A percentile compares a stretch with the other conserved stretches of the same genome.
These are phyloP conservation scores for Tremella mesenterica DNA, from an alignment of 768 basidiomycete species.

Conservation along the genomic window DNA sequence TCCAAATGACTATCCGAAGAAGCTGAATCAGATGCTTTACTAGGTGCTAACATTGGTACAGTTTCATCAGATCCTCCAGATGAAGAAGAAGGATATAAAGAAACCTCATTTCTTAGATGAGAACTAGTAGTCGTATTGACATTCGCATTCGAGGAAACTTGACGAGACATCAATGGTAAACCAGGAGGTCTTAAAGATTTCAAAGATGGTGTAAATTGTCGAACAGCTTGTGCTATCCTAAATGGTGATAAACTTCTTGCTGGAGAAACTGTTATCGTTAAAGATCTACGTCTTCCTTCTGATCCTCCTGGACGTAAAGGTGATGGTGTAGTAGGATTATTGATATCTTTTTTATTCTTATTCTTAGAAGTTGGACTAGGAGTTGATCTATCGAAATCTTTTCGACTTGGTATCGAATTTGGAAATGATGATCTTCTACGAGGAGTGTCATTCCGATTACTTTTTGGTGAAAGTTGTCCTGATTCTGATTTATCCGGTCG, in stretches of 20 bases:
- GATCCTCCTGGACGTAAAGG: slow-evolving; percentile 15
- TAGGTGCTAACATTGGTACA: too few relatives aligned
- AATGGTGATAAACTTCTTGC: too few relatives aligned
- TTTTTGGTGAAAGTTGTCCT: too few relatives aligned
- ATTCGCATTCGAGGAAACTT: slow-evolving; percentile 2
- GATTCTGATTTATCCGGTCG: too few relatives aligned
- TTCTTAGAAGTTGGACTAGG: too few relatives aligned
- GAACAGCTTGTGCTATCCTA: too few relatives aligned
- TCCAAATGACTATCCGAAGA: slow-evolving; percentile 33
- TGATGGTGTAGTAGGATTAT: slow-evolving; percentile 7
- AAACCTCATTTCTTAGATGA: slow-evolving; percentile 14
- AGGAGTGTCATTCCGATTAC: too few relatives aligned
- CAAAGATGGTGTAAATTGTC: slow-evolving; percentile 5
- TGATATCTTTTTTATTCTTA: too few relatives aligned
- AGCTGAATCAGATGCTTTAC: slow-evolving; percentile 26
- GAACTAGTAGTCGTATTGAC: slow-evolving; percentile 8
- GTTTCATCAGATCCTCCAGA: slow-evolving; percentile 10
- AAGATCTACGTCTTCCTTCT: slow-evolving; percentile 20
- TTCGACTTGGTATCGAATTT: too few relatives aligned
- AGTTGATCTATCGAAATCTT: too few relatives aligned
- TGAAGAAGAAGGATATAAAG: neutral
- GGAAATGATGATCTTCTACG: too few relatives aligned
- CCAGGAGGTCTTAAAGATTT: neutral
- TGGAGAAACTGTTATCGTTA: too few relatives aligned
- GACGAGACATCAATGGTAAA: neutral